phyloP scores from a whole-genome alignment of 2,329 filamentous ascomycete genomes.

The Diaporthe amygdali region DNA sequence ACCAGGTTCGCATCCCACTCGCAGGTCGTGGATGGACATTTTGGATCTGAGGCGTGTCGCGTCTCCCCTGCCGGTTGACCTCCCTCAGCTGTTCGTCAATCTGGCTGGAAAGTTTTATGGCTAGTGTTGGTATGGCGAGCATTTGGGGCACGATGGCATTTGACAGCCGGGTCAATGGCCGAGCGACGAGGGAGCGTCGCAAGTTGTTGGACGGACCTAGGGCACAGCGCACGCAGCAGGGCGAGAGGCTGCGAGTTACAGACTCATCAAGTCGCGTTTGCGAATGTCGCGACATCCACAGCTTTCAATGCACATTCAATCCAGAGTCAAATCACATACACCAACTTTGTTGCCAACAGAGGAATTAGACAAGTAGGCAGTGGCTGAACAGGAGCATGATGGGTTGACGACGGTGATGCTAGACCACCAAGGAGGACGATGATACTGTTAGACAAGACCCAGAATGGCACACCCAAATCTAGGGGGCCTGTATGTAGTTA shows the following conservation, averaged over 20 bases:
- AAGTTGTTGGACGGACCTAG: background rate
- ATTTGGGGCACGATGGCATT: too few species aligned
- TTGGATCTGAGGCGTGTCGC: slow-evolving; percentile 13
- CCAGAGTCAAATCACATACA: background rate
- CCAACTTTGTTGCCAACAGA: background rate
- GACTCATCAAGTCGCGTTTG: background rate
- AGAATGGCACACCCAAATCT: too few species aligned
- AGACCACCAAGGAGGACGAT: background rate
- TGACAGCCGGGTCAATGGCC: too few species aligned
- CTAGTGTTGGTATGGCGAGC: background rate
- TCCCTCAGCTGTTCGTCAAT: background rate
- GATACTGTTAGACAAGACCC: too few species aligned
- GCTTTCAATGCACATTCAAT: background rate
- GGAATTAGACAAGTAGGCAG: background rate
- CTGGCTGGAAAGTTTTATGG: too few species aligned
- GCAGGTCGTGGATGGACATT: slow-evolving; percentile 21
- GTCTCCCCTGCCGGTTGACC: background rate
- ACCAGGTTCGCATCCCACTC: background rate
- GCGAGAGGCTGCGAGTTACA: background rate
- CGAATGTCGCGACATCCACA: too few species aligned
- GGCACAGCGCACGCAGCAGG: background rate
- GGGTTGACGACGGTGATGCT: background rate
- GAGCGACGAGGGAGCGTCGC: background rate
- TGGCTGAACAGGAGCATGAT: fast-evolving
- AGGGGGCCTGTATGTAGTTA: too few species aligned